Conservation (phyloP, 768 basidiomycete genomes). For the Strobilomyces confusus region DNA sequence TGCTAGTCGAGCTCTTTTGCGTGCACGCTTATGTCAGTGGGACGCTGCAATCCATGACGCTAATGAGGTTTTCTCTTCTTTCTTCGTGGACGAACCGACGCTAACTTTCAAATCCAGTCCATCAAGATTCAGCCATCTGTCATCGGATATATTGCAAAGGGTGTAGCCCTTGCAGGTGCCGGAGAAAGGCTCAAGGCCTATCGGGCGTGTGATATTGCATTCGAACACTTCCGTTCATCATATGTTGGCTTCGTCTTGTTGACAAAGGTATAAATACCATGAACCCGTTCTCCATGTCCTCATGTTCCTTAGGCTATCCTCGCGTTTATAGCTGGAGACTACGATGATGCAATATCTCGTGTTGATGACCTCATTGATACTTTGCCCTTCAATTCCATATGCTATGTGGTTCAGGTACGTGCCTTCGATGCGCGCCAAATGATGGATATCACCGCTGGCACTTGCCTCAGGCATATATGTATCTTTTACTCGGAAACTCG, state of each 20-base stretch:
- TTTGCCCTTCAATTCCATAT: neutral
- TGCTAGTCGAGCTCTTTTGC: constrained; percentile 3
- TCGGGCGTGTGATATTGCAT: constrained; percentile 3
- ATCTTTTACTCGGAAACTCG: neutral
- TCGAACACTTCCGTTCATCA: neutral
- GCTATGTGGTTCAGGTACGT: neutral
- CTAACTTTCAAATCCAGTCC: constrained; percentile 1
- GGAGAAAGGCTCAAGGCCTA: neutral
- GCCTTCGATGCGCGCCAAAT: neutral
- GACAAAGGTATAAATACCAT: constrained; percentile 2
- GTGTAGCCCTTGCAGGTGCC: neutral
- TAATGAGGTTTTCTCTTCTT: neutral
- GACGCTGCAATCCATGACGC: constrained; percentile 2
- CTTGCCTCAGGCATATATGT: neutral
- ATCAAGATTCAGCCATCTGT: neutral
- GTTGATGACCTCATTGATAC: neutral
- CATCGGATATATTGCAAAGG: neutral
- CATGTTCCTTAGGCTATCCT: neutral
- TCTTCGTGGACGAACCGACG: neutral
- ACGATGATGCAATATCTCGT: neutral
- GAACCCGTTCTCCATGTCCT: neutral
- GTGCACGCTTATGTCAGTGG: constrained; percentile 4
- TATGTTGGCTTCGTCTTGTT: neutral
- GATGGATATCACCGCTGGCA: neutral
- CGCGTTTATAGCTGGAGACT: neutral